Base-by-base conservation (phyloP, 2,329 filamentous ascomycete species). In the Akanthomyces lecanii region DNA sequence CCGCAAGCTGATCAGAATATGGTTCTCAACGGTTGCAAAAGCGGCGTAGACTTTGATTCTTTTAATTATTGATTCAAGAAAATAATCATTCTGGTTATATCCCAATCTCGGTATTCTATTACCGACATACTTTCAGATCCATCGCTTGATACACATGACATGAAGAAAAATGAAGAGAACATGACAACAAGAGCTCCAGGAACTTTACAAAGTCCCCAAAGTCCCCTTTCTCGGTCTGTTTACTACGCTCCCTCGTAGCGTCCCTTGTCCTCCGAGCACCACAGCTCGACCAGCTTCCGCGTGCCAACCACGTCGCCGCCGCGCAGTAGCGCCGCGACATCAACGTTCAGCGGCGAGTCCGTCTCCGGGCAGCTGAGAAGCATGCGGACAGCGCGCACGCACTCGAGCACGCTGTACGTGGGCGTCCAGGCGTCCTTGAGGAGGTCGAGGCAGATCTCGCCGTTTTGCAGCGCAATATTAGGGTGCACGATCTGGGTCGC, bases 381-480 rank as follows among this genome's bases (percentile, higher is more conserved):
- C 78, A 90, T 83, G 67, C 89, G 85, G 66, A 94, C 83, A 53
- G 86, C 86, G 69, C 89, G 88, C 70, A 94, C 78, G 65, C 88
- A 89, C 70, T 89, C 85, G 42, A 89, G 83, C 23, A 98, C 83
- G 47, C 89, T 93, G 75, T 97, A 95, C 21, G 91, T 87, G 1
- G 93, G 91, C 64, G 90, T 89, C 94, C 94, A 98, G 21, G 84
- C 83, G 62, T 88, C 83, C 71, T 84, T 83, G 64, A 99, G 82
- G 66, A 98, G 82, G 72, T 97, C 95, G 33, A 98, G 85, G 75
- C 95, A 99, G 72, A 99, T 95, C 77, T 97, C 93, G 69, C 95
- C 95, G 2, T 86, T 92, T 68, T 82, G 70, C 66, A 84, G 79
- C 59, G 81, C 79, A 38, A 86, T 86, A 76, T 97, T 97, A 54